Conservation (phyloP, 2,329 filamentous ascomycete genomes). For the Metarhizium guizhouense region DNA sequence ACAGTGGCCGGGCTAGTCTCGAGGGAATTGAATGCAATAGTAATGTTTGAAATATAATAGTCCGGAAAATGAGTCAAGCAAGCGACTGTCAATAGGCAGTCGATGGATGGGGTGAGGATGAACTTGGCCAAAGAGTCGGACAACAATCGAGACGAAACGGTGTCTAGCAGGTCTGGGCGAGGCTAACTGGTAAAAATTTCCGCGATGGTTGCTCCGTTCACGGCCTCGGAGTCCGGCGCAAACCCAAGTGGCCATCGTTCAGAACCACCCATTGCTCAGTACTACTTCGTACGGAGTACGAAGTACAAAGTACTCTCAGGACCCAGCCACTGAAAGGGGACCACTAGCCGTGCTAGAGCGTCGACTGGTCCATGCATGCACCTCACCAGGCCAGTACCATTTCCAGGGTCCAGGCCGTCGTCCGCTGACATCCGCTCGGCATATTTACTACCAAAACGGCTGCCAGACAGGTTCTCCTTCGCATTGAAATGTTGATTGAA, state of each 20-base stretch:
- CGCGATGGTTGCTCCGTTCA: constrained; percentile 24
- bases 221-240: constrained; percentile 26
- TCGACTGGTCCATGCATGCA: no score
- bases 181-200: constrained; percentile 20
- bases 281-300: no score
- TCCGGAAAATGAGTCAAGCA: not conserved
- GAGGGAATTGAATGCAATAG: not conserved
- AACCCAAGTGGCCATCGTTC: not conserved
- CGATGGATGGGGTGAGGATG: not conserved
- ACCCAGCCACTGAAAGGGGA: not conserved
- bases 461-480: not conserved
- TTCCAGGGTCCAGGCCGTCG: no score
- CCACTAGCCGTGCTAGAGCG: not conserved
- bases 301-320: no score
- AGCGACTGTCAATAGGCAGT: not conserved
- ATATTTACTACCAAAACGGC: not conserved
- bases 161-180: constrained; percentile 3
- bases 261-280: not conserved
- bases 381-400: no score
- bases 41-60: not conserved
- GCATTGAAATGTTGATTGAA: not conserved
- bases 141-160: no score
- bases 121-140: constrained; percentile 5
- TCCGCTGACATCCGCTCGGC: no score
- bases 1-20: not conserved